Conservation (phyloP, 139 green algal species). For the Chlorella sorokiniana region DNA sequence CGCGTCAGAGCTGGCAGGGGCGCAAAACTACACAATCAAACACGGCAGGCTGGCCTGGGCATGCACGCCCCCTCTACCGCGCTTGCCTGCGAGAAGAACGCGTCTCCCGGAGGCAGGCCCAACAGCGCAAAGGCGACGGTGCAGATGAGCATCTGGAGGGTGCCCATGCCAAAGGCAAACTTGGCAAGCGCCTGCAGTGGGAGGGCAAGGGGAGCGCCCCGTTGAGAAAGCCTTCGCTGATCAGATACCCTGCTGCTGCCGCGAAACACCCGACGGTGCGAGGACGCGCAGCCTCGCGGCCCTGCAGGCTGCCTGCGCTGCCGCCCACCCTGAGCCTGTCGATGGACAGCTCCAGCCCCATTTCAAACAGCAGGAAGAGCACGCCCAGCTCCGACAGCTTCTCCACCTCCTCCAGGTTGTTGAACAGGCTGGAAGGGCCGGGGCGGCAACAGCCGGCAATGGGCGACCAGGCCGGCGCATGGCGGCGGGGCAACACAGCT, state of each 20-base stretch:
- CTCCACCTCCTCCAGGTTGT: slow-evolving; percentile 88
- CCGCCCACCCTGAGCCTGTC: slow-evolving; percentile 79
- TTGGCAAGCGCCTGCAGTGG: slow-evolving; percentile 78
- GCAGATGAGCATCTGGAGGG: slow-evolving; percentile 77
- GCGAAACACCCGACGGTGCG: background rate
- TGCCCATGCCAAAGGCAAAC: slow-evolving; percentile 94
- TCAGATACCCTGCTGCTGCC: background rate
- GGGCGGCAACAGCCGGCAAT: background rate
- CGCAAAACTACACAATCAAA: background rate
- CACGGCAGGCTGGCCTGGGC: background rate
- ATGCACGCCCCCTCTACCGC: background rate
- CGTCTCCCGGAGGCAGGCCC: slow-evolving; percentile 75
- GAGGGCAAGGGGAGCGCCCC: background rate
- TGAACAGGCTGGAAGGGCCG: slow-evolving; percentile 70
- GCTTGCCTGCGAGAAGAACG: slow-evolving; percentile 68
- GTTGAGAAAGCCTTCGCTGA: background rate
- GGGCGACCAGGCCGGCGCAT: background rate
- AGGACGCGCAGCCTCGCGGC: background rate
- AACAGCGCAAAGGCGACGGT: slow-evolving; percentile 78
- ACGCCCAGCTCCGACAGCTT: slow-evolving; percentile 93
- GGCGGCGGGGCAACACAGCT: background rate
- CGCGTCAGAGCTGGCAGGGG: no score
- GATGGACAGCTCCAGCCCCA: slow-evolving; percentile 93
- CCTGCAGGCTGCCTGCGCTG: background rate
- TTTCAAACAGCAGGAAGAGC: slow-evolving; percentile 98